A percentile compares a stretch with the other conserved stretches of the same genome.
phyloP scores from a whole-genome alignment of 371 early-diverging fungal genomes.

The Nosema granulosis region DNA sequence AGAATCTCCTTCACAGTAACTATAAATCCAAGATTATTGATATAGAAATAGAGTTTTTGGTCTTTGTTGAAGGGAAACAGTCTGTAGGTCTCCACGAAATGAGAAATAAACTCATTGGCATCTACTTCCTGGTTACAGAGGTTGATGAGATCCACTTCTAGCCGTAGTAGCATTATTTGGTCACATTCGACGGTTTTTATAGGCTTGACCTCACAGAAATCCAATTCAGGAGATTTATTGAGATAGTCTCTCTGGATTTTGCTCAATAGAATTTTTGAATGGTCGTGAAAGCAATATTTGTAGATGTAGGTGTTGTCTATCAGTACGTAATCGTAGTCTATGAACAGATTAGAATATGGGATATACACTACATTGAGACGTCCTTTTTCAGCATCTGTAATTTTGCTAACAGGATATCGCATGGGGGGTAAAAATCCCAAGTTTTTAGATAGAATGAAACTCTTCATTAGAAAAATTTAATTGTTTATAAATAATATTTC shows the following conservation, averaged over 20 bases:
- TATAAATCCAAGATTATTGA: conserved; percentile 28
- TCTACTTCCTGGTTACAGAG: conserved; percentile 33
- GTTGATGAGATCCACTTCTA: conserved; percentile 43
- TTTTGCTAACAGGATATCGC: conserved; percentile 24
- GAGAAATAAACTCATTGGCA: conserved; percentile 43
- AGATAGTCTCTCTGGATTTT: conserved; percentile 54
- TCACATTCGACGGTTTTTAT: conserved; percentile 39
- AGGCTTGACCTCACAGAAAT: conserved; percentile 17
- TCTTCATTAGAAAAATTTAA: no score
- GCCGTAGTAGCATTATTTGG: conserved; percentile 28
- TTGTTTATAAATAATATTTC: no score
- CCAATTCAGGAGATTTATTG: conserved; percentile 41
- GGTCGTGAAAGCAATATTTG: conserved; percentile 10
- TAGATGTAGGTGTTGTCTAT: conserved; percentile 31
- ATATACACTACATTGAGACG: conserved; percentile 40
- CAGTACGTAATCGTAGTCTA: conserved; percentile 28
- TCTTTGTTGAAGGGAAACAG: conserved; percentile 56
- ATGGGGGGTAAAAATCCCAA: conserved; percentile 10
- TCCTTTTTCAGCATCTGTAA: conserved; percentile 39
- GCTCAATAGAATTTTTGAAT: conserved; percentile 25
- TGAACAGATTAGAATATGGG: conserved; percentile 13
- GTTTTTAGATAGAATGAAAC: no score
- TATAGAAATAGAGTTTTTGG: conserved; percentile 52
- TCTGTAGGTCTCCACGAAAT: conserved; percentile 22
- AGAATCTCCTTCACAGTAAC: conserved; percentile 49